Base-by-base conservation (phyloP, 345 rosid species). In the Euphorbia tirucalli region DNA sequence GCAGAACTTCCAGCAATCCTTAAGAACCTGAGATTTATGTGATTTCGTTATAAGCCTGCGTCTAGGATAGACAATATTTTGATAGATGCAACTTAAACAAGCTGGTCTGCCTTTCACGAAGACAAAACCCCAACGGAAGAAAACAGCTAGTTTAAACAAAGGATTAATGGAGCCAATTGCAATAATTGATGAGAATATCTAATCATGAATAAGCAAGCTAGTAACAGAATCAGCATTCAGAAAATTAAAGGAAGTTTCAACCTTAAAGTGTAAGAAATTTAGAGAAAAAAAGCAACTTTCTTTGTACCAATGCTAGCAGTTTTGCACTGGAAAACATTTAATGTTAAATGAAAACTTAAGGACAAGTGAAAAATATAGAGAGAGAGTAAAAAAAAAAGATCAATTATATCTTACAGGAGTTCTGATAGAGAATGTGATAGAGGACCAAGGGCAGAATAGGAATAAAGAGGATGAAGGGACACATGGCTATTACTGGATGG, bases 391-490 rank as follows among this genome's bases (percentile, higher is more conserved):
- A 32, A 32, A 32, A 32, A 32, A 32, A 32, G 37, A 32, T 32
- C 37, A 32, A 32, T 32, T 5, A 87, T 89, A 67, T 78, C 25
- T 79, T 91, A 97, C 49, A 89, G 83, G 80, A 96, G 97, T 78
- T 93, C 98, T n/a, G 97, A 74, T 89, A 91, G 69, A 93, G 94
- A 79, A 91, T 89, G 19, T 55, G 5, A 22, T 10, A 3, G n/a
- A n/a, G n/a, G n/a, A 55, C 59, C 14, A n/a, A 55, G 30, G 22
- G 4, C 0, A 21, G 27, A n/a, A n/a, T n/a, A n/a, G n/a, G n/a
- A n/a, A n/a, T n/a, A n/a, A n/a, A n/a, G n/a, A n/a, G n/a, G n/a
- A n/a, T n/a, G n/a, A n/a, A n/a, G n/a, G n/a, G n/a, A n/a, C n/a
- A n/a, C n/a, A n/a, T n/a, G n/a, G n/a, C n/a, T n/a, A n/a, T n/a